A percentile compares a stretch with the other conserved stretches of the same genome.
phyloP scores from a whole-genome alignment of 257 asterid species.

The Penstemon barbatus region DNA sequence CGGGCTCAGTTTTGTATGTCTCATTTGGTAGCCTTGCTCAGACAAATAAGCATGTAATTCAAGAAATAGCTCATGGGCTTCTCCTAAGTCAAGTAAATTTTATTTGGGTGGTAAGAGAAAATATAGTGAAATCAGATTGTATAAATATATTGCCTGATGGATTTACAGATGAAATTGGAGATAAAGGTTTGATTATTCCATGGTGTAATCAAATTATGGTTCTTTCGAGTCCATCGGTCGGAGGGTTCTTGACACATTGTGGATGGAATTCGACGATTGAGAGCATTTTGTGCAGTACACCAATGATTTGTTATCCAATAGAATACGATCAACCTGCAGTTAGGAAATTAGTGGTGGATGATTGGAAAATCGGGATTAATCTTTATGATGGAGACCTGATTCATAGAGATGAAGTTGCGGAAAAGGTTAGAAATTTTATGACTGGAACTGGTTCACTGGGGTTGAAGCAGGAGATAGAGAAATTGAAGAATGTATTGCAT shows the following conservation, averaged over 20 bases:
- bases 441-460: background rate
- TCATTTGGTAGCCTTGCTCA: constrained; percentile 42
- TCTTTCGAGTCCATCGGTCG: constrained; percentile 23
- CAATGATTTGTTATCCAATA: constrained; percentile 32
- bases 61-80: constrained; percentile 38
- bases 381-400: constrained; percentile 25
- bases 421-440: constrained; percentile 17
- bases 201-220: constrained; percentile 25
- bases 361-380: constrained; percentile 38
- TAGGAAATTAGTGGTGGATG: constrained; percentile 35
- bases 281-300: constrained; percentile 30
- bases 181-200: constrained; percentile 23
- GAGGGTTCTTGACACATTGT: constrained; percentile 34
- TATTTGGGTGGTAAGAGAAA: constrained; percentile 47
- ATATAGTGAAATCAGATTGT: constrained; percentile 24
- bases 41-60: constrained; percentile 16
- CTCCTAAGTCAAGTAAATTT: constrained; percentile 33
- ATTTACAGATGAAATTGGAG: constrained; percentile 11
- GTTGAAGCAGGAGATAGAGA: constrained; percentile 4
- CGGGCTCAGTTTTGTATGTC: constrained; percentile 36
- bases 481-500: background rate
- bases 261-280: constrained; percentile 37
- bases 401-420: constrained; percentile 22
- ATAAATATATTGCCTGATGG: background rate
- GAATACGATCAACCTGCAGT: constrained; percentile 29